Evolutionary conservation across 176 grass and related monocot species (phyloP), one percentile per base, ranked within the genome.

Genomic region (Chloris gayana): DNA sequence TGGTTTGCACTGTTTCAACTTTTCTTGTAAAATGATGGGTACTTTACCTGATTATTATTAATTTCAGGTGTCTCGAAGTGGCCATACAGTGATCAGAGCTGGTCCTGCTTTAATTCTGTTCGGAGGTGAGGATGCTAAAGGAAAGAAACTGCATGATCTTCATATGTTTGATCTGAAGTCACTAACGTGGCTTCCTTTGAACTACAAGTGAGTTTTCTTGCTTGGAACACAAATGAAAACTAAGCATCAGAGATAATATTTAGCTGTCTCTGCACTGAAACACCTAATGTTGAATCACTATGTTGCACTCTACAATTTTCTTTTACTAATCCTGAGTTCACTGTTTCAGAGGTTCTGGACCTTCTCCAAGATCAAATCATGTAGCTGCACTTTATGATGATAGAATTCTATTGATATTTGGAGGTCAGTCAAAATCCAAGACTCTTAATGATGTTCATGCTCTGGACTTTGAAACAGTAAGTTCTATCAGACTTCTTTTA

Each of bases 111-210:
- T 98, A 74, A 91, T 98, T 74, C 91, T 98, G 18, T 98, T 98
- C 66, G 96, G 95, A 34, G 95, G 95, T 15, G 95, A 98, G 76
- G 91, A 89, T 74, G 79, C 78, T 34, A 98, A 89, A 89, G 88
- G 95, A 60, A 95, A 89, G 87, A 98, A 98, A 89, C 50, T 98
- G 30, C 93, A 98, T 76, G 95, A 95, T 67, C 95, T 98, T 83
- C 92, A 95, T 80, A 98, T 98, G 95, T 91, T 98, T 64, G 90
- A 98, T 91, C 79, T 98, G 84, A 95, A 98, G 67, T 93, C 95
- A 70, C 91, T 87, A 58, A 95, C 86, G 33, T 98, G 95, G 95
- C 95, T 98, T 93, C 95, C 92, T 68, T 91, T 98, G 82, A 93
- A 91, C 78, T 93, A 98, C 69, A 98, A 93, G 95, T 98, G 80